Conservation (phyloP, 148 eudicot genomes). For the Rhododendron kiyosumense region DNA sequence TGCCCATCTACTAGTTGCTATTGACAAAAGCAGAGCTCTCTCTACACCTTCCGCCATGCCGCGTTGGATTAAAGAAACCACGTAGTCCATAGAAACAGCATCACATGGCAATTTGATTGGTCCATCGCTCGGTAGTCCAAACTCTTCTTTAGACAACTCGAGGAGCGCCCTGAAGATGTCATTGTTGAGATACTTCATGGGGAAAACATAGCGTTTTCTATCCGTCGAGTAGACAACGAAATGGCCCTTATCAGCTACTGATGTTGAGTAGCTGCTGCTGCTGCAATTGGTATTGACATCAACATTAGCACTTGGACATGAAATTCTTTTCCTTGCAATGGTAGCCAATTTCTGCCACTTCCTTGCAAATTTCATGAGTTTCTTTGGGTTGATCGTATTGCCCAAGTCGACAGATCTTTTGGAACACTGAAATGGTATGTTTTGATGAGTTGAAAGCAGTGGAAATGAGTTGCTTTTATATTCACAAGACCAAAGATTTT, state of each 20-base stretch:
- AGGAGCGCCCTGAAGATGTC: conserved; percentile 25
- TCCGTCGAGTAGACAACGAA: conserved; percentile 27
- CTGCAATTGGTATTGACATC: background rate
- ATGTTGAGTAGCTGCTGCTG: background rate
- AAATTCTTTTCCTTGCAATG: conserved; percentile 16
- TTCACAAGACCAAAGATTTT: background rate
- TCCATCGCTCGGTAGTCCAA: conserved; percentile 30
- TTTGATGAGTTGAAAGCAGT: background rate
- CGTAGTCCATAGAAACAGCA: conserved; percentile 23
- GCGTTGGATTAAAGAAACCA: conserved; percentile 21
- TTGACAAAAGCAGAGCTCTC: conserved; percentile 16
- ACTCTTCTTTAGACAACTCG: conserved; percentile 40
- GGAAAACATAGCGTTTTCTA: conserved; percentile 21
- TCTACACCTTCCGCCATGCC: conserved; percentile 4
- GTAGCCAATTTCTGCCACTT: conserved; percentile 30
- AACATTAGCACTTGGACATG: background rate
- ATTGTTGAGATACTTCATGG: conserved; percentile 20
- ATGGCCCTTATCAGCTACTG: conserved; percentile 21
- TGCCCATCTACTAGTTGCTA: conserved; percentile 1
- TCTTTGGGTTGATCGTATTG: conserved; percentile 18
- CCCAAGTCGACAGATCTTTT: background rate
- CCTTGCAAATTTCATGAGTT: conserved; percentile 29
- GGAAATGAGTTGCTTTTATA: background rate
- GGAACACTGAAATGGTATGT: background rate
- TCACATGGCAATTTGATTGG: conserved; percentile 40